Conservation (phyloP, 2,329 filamentous ascomycete species). For the Cadophora sp. region DNA sequence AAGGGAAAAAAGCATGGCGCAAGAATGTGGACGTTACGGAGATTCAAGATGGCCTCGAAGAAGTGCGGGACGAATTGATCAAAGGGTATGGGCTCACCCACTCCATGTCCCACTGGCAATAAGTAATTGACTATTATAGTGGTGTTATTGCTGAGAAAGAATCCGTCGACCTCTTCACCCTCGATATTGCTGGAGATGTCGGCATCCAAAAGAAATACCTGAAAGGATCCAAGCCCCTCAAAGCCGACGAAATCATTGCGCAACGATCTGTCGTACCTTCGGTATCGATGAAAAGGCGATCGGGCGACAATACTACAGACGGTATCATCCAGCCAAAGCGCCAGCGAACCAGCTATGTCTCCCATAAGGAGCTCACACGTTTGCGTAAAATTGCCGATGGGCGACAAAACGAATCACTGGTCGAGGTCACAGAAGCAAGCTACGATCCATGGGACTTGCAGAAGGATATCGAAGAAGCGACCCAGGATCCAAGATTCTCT, state of each 20-base stretch:
- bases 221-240: slow-evolving; percentile 78
- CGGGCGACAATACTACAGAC: slow-evolving; percentile 72
- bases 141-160: slow-evolving; percentile 85
- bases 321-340: slow-evolving; percentile 77
- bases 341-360: slow-evolving; percentile 79
- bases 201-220: slow-evolving; percentile 69
- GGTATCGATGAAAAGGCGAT: slow-evolving; percentile 79
- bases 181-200: slow-evolving; percentile 78
- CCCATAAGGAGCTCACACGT: slow-evolving; percentile 81
- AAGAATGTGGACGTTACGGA: slow-evolving; percentile 97
- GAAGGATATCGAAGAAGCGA: slow-evolving; percentile 51
- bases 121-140: slow-evolving; percentile 53
- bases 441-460: slow-evolving; percentile 82
- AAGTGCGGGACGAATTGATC: slow-evolving; percentile 88
- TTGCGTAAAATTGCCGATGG: slow-evolving; percentile 82
- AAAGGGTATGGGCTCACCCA: slow-evolving; percentile 68
- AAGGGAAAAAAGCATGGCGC: slow-evolving; percentile 98
- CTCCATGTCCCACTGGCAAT: slow-evolving; percentile 12
- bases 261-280: slow-evolving; percentile 82
- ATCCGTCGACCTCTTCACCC: slow-evolving; percentile 82
- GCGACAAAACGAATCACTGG: slow-evolving; percentile 50
- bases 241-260: slow-evolving; percentile 90
- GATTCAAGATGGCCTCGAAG: slow-evolving; percentile 81
- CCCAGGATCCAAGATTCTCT: slow-evolving; percentile 60
- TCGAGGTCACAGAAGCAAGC: slow-evolving; percentile 62